phyloP scores from a whole-genome alignment of 2,329 filamentous ascomycete genomes.

The Fusarium chuoi region DNA sequence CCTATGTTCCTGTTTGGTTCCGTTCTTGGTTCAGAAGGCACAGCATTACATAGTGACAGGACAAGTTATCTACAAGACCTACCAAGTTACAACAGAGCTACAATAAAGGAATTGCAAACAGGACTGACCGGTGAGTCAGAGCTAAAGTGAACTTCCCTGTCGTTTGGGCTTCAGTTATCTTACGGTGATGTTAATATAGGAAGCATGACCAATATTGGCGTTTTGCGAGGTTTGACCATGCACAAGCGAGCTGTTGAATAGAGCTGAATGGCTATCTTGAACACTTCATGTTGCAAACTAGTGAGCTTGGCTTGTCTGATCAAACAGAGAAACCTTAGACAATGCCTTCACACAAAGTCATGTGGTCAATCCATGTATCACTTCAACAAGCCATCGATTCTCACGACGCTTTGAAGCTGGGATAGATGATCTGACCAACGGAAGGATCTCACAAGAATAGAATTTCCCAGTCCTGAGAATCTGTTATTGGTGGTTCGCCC shows the following conservation, averaged over 20 bases:
- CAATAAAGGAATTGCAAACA: neutral
- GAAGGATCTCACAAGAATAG: neutral
- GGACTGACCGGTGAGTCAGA: neutral
- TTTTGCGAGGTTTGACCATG: neutral
- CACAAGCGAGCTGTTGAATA: neutral
- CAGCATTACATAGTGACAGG: neutral
- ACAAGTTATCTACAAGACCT: neutral
- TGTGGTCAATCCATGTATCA: neutral
- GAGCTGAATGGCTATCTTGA: neutral
- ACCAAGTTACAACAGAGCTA: neutral
- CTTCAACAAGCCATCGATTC: neutral
- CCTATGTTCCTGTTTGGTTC: neutral
- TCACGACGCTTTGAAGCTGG: neutral
- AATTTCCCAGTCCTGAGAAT: neutral
- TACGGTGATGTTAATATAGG: neutral
- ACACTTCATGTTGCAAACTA: neutral
- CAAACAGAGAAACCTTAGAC: neutral
- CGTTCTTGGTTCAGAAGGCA: neutral
- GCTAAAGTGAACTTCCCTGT: neutral
- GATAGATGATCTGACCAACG: neutral
- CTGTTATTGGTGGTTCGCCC: neutral
- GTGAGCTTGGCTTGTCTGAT: neutral
- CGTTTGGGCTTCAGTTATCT: neutral
- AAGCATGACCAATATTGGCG: neutral
- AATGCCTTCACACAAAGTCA: neutral